These are phyloP conservation scores for Excoecaria cochinchinensis DNA, from an alignment of 345 rosid genomes.

Conservation along the genomic window DNA sequence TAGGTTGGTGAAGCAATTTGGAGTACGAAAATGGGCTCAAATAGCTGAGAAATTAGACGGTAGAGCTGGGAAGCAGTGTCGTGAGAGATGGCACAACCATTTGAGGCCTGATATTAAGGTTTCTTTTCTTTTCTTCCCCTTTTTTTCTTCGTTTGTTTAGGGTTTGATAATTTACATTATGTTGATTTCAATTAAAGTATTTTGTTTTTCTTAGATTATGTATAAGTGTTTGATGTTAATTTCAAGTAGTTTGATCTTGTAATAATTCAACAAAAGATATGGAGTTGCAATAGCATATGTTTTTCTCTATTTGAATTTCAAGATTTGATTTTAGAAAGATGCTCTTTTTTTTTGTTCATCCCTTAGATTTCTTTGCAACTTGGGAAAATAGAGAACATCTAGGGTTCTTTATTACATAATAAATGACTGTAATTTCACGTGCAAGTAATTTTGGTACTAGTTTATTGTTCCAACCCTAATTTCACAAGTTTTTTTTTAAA, in stretches of 20 bases:
- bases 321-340: neutral
- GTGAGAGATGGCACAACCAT: constrained; percentile 99
- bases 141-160: neutral
- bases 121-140: neutral
- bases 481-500: neutral
- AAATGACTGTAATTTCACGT: neutral
- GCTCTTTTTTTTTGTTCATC: neutral
- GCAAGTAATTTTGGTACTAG: neutral
- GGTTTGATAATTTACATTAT: neutral
- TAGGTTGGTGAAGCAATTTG: constrained; percentile 77
- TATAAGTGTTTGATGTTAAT: neutral
- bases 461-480: too few relatives aligned
- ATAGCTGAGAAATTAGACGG: constrained; percentile 74
- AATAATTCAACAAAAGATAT: neutral
- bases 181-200: neutral
- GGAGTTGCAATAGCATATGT: neutral
- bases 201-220: neutral
- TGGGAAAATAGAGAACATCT: neutral
- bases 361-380: neutral
- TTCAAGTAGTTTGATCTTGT: neutral
- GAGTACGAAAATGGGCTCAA: constrained; percentile 85
- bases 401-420: constrained; percentile 1
- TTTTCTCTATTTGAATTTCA: neutral
- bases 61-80: constrained; percentile 95
- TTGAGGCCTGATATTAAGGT: constrained; percentile 93